These are phyloP conservation scores for Cercospora zeae-maydis DNA, from an alignment of 2,329 filamentous ascomycete species.

Conservation along the genomic window DNA sequence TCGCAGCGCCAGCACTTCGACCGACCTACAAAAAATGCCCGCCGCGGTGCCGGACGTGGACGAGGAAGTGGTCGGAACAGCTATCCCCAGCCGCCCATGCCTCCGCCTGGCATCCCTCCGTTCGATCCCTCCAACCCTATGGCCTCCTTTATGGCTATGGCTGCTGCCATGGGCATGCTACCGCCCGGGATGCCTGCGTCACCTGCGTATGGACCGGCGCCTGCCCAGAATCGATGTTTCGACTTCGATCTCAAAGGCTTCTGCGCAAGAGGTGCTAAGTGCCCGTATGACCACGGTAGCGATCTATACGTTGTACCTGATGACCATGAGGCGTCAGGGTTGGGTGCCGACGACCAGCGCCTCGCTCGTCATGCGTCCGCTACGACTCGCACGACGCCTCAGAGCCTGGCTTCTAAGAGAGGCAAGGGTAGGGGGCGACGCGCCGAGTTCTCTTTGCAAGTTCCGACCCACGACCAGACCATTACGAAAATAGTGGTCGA, in stretches of 20 bases:
- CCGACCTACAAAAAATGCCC: conserved; percentile 58
- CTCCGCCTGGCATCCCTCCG: conserved; percentile 46
- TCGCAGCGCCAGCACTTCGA: conserved; percentile 35
- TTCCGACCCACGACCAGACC: conserved; percentile 59
- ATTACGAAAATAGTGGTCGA: conserved; percentile 72
- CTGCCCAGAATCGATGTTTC: conserved; percentile 51
- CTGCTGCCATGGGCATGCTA: conserved; percentile 52
- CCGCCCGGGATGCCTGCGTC: conserved; percentile 43
- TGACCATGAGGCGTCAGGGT: conserved; percentile 46
- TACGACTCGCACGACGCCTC: conserved; percentile 21
- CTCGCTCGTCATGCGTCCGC: conserved; percentile 12
- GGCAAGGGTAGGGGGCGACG: conserved; percentile 43
- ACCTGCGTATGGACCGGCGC: not conserved
- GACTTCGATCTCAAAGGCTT: conserved; percentile 72
- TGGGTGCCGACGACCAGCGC: conserved; percentile 56
- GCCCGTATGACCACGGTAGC: conserved; percentile 65
- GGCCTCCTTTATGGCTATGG: conserved; percentile 60
- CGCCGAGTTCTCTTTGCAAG: conserved; percentile 62
- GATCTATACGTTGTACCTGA: conserved; percentile 46
- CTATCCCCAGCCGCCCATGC: conserved; percentile 40
- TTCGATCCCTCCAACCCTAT: conserved; percentile 61
- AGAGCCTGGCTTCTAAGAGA: conserved; percentile 33
- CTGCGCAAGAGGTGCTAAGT: conserved; percentile 64
- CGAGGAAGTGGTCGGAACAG: conserved; percentile 16
- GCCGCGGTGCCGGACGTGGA: conserved; percentile 50